Percentiles rank a stretch among this genome's conserved stretches.
phyloP scores from a whole-genome alignment of 306 rosid genomes.

The Dryas alaskensis region DNA sequence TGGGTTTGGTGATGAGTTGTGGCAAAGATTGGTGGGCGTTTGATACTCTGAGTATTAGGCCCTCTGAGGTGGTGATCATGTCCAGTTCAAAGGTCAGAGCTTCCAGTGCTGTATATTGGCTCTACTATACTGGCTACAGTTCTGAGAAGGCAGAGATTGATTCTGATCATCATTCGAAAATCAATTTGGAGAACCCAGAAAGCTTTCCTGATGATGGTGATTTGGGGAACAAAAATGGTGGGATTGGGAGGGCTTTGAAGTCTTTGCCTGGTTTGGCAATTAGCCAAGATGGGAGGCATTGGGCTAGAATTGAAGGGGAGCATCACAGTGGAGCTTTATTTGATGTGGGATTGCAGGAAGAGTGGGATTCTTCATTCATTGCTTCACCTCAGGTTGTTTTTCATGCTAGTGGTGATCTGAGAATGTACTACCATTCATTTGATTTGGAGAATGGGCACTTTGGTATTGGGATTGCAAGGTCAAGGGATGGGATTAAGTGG shows the following conservation, averaged over 20 bases:
- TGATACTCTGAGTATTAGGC: constrained; percentile 62
- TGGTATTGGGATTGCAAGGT: constrained; percentile 70
- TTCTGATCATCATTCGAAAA: constrained; percentile 26
- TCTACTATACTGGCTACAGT: constrained; percentile 58
- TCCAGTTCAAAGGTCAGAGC: constrained; percentile 62
- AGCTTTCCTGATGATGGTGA: neutral
- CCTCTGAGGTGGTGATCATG: constrained; percentile 72
- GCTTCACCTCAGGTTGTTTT: constrained; percentile 63
- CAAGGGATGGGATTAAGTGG: constrained; percentile 84
- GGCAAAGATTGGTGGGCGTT: constrained; percentile 80
- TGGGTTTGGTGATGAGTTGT: constrained; percentile 54
- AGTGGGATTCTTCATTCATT: constrained; percentile 69
- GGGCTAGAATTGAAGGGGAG: constrained; percentile 90
- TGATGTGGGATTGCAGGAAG: constrained; percentile 60
- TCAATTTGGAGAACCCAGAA: constrained; percentile 46
- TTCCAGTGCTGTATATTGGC: constrained; percentile 71
- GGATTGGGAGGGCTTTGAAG: constrained; percentile 38
- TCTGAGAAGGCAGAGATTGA: constrained; percentile 38
- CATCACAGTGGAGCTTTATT: constrained; percentile 80
- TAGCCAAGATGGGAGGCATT: constrained; percentile 81
- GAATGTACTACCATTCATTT: constrained; percentile 85
- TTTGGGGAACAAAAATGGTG: neutral
- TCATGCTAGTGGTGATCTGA: constrained; percentile 63
- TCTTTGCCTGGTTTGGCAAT: constrained; percentile 76
- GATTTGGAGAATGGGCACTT: constrained; percentile 49